A percentile compares a stretch with the other conserved stretches of the same genome.
Evolutionary conservation across 2,329 filamentous ascomycete species (phyloP).

Genomic region (Parasarocladium wereldwijsianum): DNA sequence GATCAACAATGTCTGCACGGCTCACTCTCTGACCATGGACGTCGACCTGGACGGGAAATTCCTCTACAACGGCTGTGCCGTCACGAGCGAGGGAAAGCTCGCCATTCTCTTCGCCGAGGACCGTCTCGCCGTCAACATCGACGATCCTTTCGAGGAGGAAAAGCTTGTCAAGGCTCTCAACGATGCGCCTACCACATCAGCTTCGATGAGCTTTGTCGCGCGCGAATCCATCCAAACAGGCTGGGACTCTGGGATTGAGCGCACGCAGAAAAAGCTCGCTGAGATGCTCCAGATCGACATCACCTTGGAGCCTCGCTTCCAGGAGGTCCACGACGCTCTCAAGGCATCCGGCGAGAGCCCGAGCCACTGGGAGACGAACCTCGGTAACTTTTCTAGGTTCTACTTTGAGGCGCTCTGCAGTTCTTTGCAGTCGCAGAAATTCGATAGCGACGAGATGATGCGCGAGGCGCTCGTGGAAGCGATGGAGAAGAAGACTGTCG

Average conservation of each 20-base stretch:
- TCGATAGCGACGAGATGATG: slow-evolving; percentile 31
- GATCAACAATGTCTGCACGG: slow-evolving; percentile 29
- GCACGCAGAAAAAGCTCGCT: slow-evolving; percentile 21
- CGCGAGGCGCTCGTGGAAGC: slow-evolving; percentile 32
- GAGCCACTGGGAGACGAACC: slow-evolving; percentile 26
- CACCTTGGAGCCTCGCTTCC: slow-evolving; percentile 31
- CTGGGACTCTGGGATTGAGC: slow-evolving; percentile 1
- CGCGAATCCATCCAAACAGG: slow-evolving; percentile 22
- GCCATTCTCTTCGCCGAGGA: slow-evolving; percentile 29
- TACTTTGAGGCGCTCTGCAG: slow-evolving; percentile 31
- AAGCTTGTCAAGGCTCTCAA: slow-evolving; percentile 31
- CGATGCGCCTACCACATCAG: slow-evolving; percentile 18
- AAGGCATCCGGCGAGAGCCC: slow-evolving; percentile 16
- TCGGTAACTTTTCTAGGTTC: slow-evolving; percentile 23
- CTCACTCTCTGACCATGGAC: slow-evolving; percentile 30
- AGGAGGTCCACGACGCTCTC: slow-evolving; percentile 25
- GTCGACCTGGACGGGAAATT: slow-evolving; percentile 26
- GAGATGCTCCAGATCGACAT: slow-evolving; percentile 24
- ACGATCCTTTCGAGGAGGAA: slow-evolving; percentile 19
- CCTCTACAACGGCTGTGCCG: slow-evolving; percentile 27
- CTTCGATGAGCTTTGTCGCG: slow-evolving; percentile 25
- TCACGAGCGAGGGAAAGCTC: slow-evolving; percentile 27
- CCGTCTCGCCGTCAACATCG: slow-evolving; percentile 29
- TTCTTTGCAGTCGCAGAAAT: slow-evolving; percentile 27
- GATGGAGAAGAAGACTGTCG: slow-evolving; percentile 25